Conservation (phyloP, 1,139 yeast species). For the Protomyces arabidopsidicola region DNA sequence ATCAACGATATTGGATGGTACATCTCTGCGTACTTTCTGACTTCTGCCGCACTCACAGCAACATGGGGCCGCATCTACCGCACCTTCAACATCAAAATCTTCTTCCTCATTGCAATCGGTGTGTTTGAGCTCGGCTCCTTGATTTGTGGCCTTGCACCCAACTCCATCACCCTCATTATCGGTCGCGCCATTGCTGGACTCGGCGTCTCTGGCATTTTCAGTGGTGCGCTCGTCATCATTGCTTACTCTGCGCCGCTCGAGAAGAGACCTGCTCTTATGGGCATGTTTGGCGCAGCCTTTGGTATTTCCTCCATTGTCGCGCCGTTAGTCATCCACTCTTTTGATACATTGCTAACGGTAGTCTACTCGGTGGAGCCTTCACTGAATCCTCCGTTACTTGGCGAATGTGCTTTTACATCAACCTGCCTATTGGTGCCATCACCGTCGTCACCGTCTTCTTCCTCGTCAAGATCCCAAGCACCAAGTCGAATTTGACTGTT, state of each 20-base stretch:
- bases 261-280: constrained; percentile 52
- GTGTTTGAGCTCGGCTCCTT: constrained; percentile 47
- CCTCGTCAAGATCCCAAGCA: constrained; percentile 54
- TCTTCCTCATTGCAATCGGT: constrained; percentile 49
- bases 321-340: constrained; percentile 56
- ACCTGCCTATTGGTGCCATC: constrained; percentile 62
- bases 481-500: constrained; percentile 40
- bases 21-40: constrained; percentile 46
- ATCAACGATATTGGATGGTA: constrained; percentile 19
- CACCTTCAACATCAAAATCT: constrained; percentile 56
- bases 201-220: constrained; percentile 68
- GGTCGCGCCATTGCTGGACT: constrained; percentile 69
- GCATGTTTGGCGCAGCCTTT: constrained; percentile 39
- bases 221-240: constrained; percentile 55
- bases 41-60: constrained; percentile 55
- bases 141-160: constrained; percentile 53
- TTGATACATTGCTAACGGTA: constrained; percentile 54
- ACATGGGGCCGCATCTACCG: constrained; percentile 62
- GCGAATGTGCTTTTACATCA: constrained; percentile 78
- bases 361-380: constrained; percentile 61
- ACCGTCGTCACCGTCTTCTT: constrained; percentile 48
- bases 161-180: constrained; percentile 59
- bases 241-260: constrained; percentile 59
- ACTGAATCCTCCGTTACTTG: constrained; percentile 55
- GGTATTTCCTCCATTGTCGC: constrained; percentile 52